Evolutionary conservation across 2,329 filamentous ascomycete species (phyloP).

Genomic region (Penicillium sp.): DNA sequence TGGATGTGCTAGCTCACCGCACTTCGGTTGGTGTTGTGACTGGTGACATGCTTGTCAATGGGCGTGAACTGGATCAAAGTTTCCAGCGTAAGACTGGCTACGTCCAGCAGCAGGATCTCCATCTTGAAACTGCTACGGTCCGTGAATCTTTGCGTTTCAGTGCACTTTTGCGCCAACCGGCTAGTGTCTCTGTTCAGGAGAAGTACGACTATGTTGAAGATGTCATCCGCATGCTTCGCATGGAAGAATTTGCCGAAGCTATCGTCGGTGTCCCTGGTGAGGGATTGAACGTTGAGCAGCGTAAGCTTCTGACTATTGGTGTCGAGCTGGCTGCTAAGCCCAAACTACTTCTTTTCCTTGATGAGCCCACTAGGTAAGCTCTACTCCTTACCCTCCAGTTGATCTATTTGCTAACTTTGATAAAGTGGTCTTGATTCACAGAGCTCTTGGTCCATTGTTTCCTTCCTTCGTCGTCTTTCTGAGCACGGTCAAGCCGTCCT

Average conservation of each 20-base stretch:
- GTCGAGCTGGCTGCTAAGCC: conserved; percentile 93
- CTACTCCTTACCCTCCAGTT: neutral
- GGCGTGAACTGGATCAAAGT: conserved; percentile 53
- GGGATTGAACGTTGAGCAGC: conserved; percentile 61
- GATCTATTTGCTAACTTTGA: neutral
- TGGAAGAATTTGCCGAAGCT: conserved; percentile 86
- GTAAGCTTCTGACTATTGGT: conserved; percentile 78
- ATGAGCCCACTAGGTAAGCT: conserved; percentile 65
- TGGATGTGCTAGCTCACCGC: conserved; percentile 58
- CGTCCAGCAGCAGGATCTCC: conserved; percentile 71
- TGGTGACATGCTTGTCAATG: conserved; percentile 65
- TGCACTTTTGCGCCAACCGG: conserved; percentile 79
- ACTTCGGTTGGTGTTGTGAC: conserved; percentile 62
- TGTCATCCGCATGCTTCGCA: conserved; percentile 77
- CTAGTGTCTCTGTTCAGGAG: conserved; percentile 64
- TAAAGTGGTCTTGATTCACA: conserved; percentile 77
- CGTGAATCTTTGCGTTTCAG: conserved; percentile 82
- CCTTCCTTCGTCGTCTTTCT: conserved; percentile 78
- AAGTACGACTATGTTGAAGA: conserved; percentile 83
- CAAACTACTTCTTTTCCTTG: conserved; percentile 80
- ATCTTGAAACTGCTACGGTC: conserved; percentile 77
- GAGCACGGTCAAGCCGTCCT: conserved; percentile 82
- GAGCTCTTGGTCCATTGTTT: conserved; percentile 81
- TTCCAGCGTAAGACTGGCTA: conserved; percentile 67
- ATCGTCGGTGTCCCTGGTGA: conserved; percentile 83